Base-by-base conservation (phyloP, 2,329 filamentous ascomycete species). In the Fusarium floridanum region DNA sequence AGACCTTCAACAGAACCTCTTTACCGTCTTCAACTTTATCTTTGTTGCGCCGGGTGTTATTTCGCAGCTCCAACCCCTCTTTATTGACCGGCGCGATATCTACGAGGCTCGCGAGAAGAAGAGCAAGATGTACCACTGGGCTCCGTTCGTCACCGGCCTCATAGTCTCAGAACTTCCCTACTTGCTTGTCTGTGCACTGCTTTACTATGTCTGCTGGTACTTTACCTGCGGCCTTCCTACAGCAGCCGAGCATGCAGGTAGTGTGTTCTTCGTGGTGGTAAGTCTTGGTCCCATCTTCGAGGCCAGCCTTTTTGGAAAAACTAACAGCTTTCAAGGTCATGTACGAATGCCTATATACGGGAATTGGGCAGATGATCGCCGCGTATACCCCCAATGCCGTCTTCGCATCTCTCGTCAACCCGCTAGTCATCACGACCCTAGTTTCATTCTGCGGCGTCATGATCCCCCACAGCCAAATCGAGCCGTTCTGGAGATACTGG, bases 101-200 rank as follows among this genome's bases (percentile, higher is more conserved):
- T 88, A 84, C 61, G 85, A 87, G 63, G 81, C 83, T 0, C 80
- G 86, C 4, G 86, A 88, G 77, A 86, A 86, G 66, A 87, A 86
- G 64, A 45, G 81, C 1, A 87, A 87, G 78, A 87, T 84, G 68
- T 93, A 91, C 73, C 84, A 89, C 75, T 55, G 50, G 50, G 24
- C 24, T 12, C 24, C 50, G 6, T 32, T 55, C 10, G 50, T 55
- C 17, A 55, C 50, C 4, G 50, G 50, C 2, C 27, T 55, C 4
- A 55, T 55, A n/a, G 50, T 55, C 27, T 55, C 50, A 2, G 50
- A 55, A 14, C 6, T 55, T 0, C 50, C 50, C 10, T 55, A 55
- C 32, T 32, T 55, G 27, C 24, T 55, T 20, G 50, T 5, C 17
- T 55, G 50, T 20, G 50, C 24, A 14, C 9, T 55, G 7, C 50